These are phyloP conservation scores for Colletotrichum chlorophyti DNA, from an alignment of 2,329 filamentous ascomycete genomes.

Conservation along the genomic window DNA sequence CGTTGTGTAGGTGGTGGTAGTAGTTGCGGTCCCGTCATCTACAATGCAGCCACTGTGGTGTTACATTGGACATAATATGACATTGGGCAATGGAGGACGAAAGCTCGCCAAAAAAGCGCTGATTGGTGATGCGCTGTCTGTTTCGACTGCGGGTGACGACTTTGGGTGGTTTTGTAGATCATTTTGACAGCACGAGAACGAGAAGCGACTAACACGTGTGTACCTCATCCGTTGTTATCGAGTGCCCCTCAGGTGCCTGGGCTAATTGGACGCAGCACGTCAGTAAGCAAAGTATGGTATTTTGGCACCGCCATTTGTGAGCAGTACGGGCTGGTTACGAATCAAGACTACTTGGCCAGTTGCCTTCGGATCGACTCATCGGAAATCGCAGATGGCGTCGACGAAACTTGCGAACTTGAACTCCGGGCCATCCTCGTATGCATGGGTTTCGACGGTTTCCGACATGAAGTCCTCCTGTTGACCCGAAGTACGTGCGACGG, in stretches of 20 bases:
- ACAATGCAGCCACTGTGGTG: conserved; percentile 11
- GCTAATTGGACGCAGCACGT: conserved; percentile 1
- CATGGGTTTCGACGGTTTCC: too few relatives aligned
- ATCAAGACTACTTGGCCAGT: background rate
- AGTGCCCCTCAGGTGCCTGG: background rate
- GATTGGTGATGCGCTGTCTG: conserved; percentile 19
- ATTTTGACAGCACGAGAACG: conserved; percentile 1
- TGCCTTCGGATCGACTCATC: background rate
- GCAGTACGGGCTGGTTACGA: background rate
- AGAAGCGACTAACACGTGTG: conserved; percentile 16
- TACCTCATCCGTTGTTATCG: background rate
- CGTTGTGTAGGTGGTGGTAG: background rate
- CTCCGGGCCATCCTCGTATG: too few relatives aligned
- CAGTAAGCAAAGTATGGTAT: background rate
- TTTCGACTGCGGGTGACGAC: background rate
- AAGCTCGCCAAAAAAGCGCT: background rate
- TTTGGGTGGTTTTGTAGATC: conserved; percentile 9
- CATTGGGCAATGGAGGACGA: conserved; percentile 10
- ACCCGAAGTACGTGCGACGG: too few relatives aligned
- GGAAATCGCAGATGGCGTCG: background rate
- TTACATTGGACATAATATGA: conserved; percentile 13
- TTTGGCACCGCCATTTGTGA: background rate
- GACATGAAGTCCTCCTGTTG: too few relatives aligned
- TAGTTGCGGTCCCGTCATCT: conserved; percentile 11
- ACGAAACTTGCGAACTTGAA: background rate